These are phyloP conservation scores for Podila epigama DNA, from an alignment of 192 early-diverging fungal genomes.

Conservation along the genomic window DNA sequence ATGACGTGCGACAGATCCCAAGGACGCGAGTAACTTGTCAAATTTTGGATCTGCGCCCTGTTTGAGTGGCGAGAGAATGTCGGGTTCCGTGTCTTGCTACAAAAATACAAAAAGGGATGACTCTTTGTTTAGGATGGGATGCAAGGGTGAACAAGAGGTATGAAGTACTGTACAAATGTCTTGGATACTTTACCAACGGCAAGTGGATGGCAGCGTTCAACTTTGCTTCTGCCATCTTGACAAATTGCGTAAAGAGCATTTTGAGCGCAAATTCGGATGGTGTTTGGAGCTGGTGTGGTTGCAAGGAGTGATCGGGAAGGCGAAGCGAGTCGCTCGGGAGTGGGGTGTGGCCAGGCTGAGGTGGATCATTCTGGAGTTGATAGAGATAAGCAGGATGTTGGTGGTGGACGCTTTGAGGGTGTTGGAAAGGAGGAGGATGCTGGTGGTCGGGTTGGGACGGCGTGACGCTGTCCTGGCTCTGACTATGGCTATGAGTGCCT, in stretches of 20 bases:
- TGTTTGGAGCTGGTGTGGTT: constrained; percentile 48
- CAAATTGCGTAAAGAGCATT: constrained; percentile 65
- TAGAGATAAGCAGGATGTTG: constrained; percentile 15
- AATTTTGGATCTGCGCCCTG: constrained; percentile 77
- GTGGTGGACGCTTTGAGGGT: constrained; percentile 2
- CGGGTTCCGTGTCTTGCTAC: constrained; percentile 70
- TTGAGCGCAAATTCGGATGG: constrained; percentile 65
- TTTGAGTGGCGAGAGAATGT: constrained; percentile 65
- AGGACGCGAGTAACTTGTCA: constrained; percentile 79
- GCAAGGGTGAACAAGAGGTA: constrained; percentile 1
- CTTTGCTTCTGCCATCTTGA: constrained; percentile 63
- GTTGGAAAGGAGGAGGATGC: constrained; percentile 2
- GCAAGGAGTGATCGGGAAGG: constrained; percentile 3
- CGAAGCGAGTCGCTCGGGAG: neutral
- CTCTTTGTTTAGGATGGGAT: neutral
- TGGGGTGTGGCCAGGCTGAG: constrained; percentile 26
- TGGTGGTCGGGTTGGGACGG: no score
- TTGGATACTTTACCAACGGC: constrained; percentile 17
- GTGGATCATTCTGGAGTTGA: constrained; percentile 25
- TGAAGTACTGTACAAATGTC: no score
- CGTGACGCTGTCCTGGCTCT: constrained; percentile 40
- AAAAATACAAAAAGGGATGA: neutral
- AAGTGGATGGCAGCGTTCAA: constrained; percentile 53
- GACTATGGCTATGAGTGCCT: constrained; percentile 38
- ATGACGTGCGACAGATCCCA: constrained; percentile 83